Evolutionary conservation across 768 basidiomycete species (phyloP).

Genomic region (Rhizopogon salebrosus): DNA sequence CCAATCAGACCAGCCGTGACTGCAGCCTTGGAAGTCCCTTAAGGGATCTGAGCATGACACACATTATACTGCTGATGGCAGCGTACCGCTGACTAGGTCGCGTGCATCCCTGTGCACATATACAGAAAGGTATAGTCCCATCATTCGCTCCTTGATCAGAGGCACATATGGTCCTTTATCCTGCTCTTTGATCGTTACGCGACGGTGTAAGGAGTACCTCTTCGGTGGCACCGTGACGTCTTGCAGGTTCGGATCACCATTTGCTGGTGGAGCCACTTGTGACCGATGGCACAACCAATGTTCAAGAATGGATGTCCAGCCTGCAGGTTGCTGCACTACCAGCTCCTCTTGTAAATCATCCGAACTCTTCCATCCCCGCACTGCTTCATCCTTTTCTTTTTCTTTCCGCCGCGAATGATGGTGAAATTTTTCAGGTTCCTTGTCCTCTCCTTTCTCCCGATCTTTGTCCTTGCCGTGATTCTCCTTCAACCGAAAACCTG

Average conservation of each 20-base stretch:
- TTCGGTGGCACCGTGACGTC: conserved; percentile 38
- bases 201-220: conserved; percentile 38
- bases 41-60: not conserved
- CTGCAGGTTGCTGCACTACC: conserved; percentile 31
- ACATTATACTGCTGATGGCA: not conserved
- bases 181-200: conserved; percentile 36
- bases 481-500: conserved; percentile 62
- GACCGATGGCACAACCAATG: conserved; percentile 56
- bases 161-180: conserved; percentile 77
- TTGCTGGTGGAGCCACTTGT: conserved; percentile 18
- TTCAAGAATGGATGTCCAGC: conserved; percentile 76
- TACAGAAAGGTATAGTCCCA: conserved; percentile 80
- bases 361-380: conserved; percentile 28
- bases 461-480: conserved; percentile 24
- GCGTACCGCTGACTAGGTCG: conserved; percentile 55
- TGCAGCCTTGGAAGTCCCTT: conserved; percentile 68
- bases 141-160: conserved; percentile 82
- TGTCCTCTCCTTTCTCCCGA: conserved; percentile 26
- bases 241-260: conserved; percentile 15
- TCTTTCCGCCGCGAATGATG: conserved; percentile 30
- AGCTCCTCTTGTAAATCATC: conserved; percentile 32
- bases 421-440: conserved; percentile 25
- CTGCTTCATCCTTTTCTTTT: conserved; percentile 31
- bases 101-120: conserved; percentile 72
- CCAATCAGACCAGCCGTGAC: conserved; percentile 90